Evolutionary conservation across 2,329 filamentous ascomycete species (phyloP).

Genomic region (Penicillium frequentans): DNA sequence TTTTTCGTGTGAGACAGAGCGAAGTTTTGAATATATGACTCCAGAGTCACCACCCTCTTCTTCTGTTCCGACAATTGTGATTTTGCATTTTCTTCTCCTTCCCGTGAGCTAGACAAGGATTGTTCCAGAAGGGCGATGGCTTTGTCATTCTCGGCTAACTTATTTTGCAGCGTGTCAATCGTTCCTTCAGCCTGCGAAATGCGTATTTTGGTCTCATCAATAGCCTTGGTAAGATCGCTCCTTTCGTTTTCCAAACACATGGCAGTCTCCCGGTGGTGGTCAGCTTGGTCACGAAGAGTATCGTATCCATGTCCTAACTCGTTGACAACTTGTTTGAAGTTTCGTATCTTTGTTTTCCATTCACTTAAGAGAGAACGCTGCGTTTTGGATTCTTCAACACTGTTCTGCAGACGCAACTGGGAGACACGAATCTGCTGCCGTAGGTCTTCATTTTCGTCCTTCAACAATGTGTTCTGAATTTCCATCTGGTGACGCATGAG

Average conservation of each 20-base stretch:
- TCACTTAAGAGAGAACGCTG: constrained; percentile 27
- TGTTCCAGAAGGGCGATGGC: constrained; percentile 24
- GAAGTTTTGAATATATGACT: constrained; percentile 32
- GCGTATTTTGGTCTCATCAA: constrained; percentile 26
- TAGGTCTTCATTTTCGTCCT: constrained; percentile 30
- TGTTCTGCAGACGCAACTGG: constrained; percentile 19
- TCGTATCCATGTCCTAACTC: constrained; percentile 37
- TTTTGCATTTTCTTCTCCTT: constrained; percentile 16
- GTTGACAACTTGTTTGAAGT: constrained; percentile 33
- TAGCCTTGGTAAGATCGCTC: constrained; percentile 19
- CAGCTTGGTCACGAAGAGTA: constrained; percentile 29
- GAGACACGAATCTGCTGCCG: constrained; percentile 22
- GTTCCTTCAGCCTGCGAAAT: constrained; percentile 15
- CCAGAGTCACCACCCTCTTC: constrained; percentile 28
- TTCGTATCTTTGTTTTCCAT: constrained; percentile 37
- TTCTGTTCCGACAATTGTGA: constrained; percentile 29
- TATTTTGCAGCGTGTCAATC: constrained; percentile 18
- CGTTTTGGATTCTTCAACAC: constrained; percentile 18
- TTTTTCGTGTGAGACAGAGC: background rate
- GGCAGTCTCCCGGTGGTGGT: constrained; percentile 27
- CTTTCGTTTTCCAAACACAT: constrained; percentile 27
- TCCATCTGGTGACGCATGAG: constrained; percentile 29
- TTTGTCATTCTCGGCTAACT: constrained; percentile 19
- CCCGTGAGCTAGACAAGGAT: constrained; percentile 24
- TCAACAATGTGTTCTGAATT: constrained; percentile 21